Evolutionary conservation across 345 rosid species (phyloP).

Genomic region (Reutealis trisperma): DNA sequence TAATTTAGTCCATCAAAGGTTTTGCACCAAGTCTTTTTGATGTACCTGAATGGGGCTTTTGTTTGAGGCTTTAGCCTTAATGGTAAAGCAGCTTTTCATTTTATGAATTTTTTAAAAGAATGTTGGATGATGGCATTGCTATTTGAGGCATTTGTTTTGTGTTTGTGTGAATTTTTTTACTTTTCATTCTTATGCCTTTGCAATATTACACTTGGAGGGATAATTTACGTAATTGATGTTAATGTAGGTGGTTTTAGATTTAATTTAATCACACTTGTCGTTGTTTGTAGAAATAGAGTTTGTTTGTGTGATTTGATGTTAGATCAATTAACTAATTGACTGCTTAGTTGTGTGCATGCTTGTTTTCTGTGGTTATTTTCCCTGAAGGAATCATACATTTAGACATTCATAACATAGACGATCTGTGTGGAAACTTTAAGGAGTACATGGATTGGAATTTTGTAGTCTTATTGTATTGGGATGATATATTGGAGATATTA

Average conservation of each 20-base stretch:
- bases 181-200: background rate
- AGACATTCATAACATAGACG: background rate
- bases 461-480: background rate
- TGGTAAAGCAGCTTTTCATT: background rate
- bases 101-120: background rate
- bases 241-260: background rate
- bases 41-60: background rate
- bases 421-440: slow-evolving; percentile 3
- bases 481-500: background rate
- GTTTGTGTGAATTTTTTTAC: background rate
- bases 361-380: background rate
- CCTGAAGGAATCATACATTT: background rate
- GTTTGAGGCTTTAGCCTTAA: background rate
- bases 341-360: background rate
- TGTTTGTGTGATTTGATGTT: background rate
- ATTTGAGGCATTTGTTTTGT: background rate
- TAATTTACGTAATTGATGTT: background rate
- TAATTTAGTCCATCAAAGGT: background rate
- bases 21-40: background rate
- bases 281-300: background rate
- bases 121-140: background rate
- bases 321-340: background rate
- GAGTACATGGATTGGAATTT: background rate
- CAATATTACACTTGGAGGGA: background rate
- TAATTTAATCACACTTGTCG: background rate